Evolutionary conservation across 2,329 filamentous ascomycete genomes (phyloP).

Genomic region (Trichoderma lentiforme): DNA sequence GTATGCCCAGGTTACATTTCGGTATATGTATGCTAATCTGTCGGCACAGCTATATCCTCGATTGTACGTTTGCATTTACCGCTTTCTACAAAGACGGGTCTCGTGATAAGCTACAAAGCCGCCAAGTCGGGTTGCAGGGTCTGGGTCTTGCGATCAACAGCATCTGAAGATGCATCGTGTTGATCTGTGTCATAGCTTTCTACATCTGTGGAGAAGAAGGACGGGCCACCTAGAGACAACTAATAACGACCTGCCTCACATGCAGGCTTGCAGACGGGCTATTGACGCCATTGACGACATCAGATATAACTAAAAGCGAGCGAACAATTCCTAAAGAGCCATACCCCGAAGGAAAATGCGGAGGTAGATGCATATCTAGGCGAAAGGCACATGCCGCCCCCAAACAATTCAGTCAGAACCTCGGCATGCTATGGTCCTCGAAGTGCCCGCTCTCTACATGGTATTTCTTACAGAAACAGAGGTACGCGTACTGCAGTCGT

Average conservation of each 20-base stretch:
- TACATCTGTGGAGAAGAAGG: neutral
- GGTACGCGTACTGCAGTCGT: neutral
- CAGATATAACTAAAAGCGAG: neutral
- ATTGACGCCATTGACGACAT: slow-evolving; percentile 11
- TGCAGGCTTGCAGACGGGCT: neutral
- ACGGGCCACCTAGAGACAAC: neutral
- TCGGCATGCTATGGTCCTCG: neutral
- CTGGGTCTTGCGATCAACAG: neutral
- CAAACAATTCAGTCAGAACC: neutral
- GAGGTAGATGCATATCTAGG: neutral
- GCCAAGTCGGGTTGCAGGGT: neutral
- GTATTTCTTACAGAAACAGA: neutral
- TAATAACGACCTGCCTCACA: neutral
- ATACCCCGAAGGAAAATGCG: neutral
- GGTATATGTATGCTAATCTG: neutral
- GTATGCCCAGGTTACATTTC: neutral
- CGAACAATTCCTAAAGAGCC: neutral
- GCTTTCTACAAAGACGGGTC: neutral
- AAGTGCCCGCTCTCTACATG: neutral
- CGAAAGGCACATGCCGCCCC: neutral
- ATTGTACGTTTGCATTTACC: neutral
- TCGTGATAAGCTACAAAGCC: neutral
- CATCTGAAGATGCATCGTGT: neutral
- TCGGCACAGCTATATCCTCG: neutral
- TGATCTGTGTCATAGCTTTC: slow-evolving; percentile 10